Evolutionary conservation across 768 basidiomycete species (phyloP), one percentile per base, ranked within the genome.

Genomic region (Collybia nuda): DNA sequence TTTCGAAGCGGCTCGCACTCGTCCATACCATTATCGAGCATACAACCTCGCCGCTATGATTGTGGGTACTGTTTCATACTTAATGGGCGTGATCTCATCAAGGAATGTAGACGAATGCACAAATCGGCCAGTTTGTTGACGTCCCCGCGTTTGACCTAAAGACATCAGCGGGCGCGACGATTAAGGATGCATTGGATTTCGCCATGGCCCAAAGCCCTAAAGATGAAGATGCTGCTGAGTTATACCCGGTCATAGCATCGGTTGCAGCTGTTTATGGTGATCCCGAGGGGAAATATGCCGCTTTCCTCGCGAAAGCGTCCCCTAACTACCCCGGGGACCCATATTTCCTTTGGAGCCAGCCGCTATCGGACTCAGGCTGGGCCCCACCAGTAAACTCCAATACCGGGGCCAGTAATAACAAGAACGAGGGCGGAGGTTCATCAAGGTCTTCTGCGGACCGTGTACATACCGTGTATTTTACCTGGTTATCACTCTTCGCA

Each of bases 1-100:
- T 6, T 75, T 81, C 42, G 82, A 83, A 60, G 73, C 79, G 3
- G 67, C 76, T 15, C 75, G 82, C 15, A 78, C 80, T 5, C 67
- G 77, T 11, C 81, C 82, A 5, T 78, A 60, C 56, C 82, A 83
- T 57, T 84, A 84, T 58, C 74, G 81, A 6, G 73, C 70, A 43
- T 84, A 81, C 68, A 83, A 83, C 55, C 62, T 83, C 7, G 80
- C 81, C 51, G 82, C 80, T 0, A 63, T 83, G 66, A 77, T 81
- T 53, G 79, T 78, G 53, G 72, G 78, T 61, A 18, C 5, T 35
- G 21, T 24, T 38, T 15, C 22, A 7, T 26, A 22, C n/a, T 26
- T 19, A 9, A 11, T 9, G 32, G n/a, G 26, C 4, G 60, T 11
- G 43, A 40, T 5, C 32, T 44, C 48, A 36, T 32, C 14, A 18